Evolutionary conservation across 1,284 basidiomycete genomes (phyloP).

Genomic region (Pascua sp.): DNA sequence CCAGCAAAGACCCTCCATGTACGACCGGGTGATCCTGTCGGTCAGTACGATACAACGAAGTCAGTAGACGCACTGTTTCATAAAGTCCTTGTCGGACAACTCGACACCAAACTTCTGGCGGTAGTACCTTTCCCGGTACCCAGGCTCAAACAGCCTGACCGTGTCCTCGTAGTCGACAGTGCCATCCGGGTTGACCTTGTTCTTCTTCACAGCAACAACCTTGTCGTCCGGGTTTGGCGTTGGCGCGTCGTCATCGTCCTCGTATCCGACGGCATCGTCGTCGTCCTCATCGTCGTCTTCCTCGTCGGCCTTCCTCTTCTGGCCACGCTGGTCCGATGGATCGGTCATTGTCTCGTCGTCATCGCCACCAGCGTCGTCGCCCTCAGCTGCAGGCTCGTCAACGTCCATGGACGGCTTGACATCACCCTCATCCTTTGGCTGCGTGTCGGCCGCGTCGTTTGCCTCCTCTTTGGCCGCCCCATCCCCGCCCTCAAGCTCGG

Average conservation of each 20-base stretch:
- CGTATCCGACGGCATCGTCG: slow-evolving; percentile 44
- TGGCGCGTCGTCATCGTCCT: slow-evolving; percentile 46
- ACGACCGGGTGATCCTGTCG: slow-evolving; percentile 69
- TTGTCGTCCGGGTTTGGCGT: slow-evolving; percentile 47
- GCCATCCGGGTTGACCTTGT: slow-evolving; percentile 76
- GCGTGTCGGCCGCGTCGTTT: background rate
- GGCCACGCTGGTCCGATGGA: slow-evolving; percentile 39
- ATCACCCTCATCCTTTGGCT: slow-evolving; percentile 13
- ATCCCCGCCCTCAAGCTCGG: slow-evolving; percentile 66
- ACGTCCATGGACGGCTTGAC: slow-evolving; percentile 37
- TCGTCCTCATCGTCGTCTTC: slow-evolving; percentile 34
- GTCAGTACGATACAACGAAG: background rate
- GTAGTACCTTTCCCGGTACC: slow-evolving; percentile 95
- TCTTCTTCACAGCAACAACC: slow-evolving; percentile 51
- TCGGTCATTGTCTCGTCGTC: slow-evolving; percentile 1
- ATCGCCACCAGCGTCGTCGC: slow-evolving; percentile 22
- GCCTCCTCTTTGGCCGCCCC: slow-evolving; percentile 18
- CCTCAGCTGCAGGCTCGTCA: slow-evolving; percentile 46
- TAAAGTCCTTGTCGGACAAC: slow-evolving; percentile 67
- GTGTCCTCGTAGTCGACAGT: slow-evolving; percentile 71
- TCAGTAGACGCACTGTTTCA: slow-evolving; percentile 62
- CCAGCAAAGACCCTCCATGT: slow-evolving; percentile 95
- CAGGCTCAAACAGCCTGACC: slow-evolving; percentile 91
- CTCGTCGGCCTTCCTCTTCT: slow-evolving; percentile 68
- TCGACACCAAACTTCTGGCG: slow-evolving; percentile 85